A percentile compares a stretch with the other conserved stretches of the same genome.
phyloP scores from a whole-genome alignment of 2,329 filamentous ascomycete genomes.

The Fusarium sublunatum region DNA sequence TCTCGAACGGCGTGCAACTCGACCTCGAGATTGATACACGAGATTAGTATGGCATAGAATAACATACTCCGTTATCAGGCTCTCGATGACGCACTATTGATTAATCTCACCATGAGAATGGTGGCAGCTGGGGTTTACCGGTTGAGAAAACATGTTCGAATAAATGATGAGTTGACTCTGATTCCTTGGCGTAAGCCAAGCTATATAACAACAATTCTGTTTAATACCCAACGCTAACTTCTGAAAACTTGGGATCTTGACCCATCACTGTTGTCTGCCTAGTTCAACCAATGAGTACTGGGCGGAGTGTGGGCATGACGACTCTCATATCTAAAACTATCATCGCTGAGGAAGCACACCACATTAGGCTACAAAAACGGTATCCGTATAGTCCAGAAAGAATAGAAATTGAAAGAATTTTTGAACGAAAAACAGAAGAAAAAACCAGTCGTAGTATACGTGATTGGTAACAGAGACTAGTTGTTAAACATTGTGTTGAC shows the following conservation, averaged over 20 bases:
- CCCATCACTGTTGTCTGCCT: neutral
- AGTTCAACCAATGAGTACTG: neutral
- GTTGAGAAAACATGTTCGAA: slow-evolving; percentile 6
- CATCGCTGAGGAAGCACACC: neutral
- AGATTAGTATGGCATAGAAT: slow-evolving; percentile 55
- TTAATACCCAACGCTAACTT: neutral
- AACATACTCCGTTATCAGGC: neutral
- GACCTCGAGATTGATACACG: slow-evolving; percentile 72
- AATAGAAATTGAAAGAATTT: neutral
- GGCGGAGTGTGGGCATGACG: neutral
- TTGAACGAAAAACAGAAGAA: neutral
- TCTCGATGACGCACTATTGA: neutral
- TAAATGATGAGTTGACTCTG: slow-evolving; percentile 1
- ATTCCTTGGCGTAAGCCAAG: neutral
- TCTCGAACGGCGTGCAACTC: slow-evolving; percentile 85
- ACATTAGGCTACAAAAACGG: neutral
- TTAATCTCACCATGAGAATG: neutral
- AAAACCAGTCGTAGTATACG: neutral
- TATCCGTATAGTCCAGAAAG: neutral
- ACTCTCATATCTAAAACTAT: neutral
- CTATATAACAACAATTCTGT: neutral
- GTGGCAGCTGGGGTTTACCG: neutral
- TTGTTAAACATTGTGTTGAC: slow-evolving; percentile 16
- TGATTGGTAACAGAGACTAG: neutral
- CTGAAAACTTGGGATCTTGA: neutral